Conservation (phyloP, 148 eudicot genomes). For the Rhododendron williamsianum region DNA sequence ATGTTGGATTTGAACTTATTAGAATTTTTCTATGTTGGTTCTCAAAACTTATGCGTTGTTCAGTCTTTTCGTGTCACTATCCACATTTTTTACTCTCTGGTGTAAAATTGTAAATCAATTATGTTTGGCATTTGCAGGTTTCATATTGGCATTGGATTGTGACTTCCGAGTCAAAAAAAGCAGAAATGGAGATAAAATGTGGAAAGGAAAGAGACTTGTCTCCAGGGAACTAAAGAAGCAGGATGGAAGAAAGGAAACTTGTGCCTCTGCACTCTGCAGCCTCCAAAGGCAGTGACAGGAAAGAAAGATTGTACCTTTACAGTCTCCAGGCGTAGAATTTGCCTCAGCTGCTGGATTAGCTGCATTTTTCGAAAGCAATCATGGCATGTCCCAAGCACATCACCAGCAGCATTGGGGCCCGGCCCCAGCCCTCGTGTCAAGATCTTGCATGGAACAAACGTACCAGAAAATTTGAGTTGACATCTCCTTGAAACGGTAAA, state of each 20-base stretch:
- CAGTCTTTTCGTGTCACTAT: neutral
- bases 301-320: neutral
- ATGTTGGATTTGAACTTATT: neutral
- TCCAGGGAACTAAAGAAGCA: neutral
- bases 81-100: neutral
- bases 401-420: neutral
- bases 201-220: neutral
- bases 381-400: neutral
- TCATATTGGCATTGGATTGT: neutral
- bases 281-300: neutral
- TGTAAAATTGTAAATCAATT: neutral
- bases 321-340: neutral
- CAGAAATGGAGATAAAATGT: neutral
- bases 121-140: neutral
- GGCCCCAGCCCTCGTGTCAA: neutral
- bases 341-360: neutral
- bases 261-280: neutral
- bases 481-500: neutral
- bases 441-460: neutral
- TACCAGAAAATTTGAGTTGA: neutral
- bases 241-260: neutral
- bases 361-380: neutral
- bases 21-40: neutral
- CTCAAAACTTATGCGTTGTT: neutral
- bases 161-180: neutral